Conservation (phyloP, 108 stramenopile genomes). For the Pseudonitzschia delicatissima region DNA sequence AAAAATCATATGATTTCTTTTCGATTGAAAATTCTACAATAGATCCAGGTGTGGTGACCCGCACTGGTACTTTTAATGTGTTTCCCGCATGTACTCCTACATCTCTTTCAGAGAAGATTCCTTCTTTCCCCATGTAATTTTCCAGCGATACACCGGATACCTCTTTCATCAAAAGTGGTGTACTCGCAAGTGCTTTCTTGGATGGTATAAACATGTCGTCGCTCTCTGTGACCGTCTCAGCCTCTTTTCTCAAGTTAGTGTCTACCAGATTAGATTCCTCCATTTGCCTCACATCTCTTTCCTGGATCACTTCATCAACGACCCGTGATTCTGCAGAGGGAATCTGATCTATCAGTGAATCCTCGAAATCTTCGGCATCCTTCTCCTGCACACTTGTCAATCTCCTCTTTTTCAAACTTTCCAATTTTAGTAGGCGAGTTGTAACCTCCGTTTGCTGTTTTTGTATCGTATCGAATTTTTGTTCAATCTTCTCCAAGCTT, state of each 20-base stretch:
- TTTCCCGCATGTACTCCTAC: constrained; percentile 1
- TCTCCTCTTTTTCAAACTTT: background rate
- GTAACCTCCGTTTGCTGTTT: constrained; percentile 2
- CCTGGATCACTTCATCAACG: background rate
- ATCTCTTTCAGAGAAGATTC: background rate
- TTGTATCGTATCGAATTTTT: constrained; percentile 3
- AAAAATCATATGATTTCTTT: constrained; percentile 12
- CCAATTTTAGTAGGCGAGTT: background rate
- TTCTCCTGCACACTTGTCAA: background rate
- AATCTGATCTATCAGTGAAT: background rate
- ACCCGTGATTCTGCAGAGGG: background rate
- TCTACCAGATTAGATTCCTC: background rate
- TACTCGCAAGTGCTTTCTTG: background rate
- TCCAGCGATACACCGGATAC: background rate
- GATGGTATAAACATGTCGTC: background rate
- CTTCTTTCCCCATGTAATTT: background rate
- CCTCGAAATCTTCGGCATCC: background rate
- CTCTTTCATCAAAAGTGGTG: constrained; percentile 4
- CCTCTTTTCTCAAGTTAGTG: background rate
- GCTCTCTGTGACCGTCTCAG: constrained; percentile 6
- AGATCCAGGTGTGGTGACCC: constrained; percentile 6
- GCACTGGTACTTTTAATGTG: background rate
- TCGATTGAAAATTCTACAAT: constrained; percentile 7
- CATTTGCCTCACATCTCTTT: background rate
- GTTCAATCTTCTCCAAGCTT: background rate